Evolutionary conservation across 768 basidiomycete genomes (phyloP), one percentile per base, ranked within the genome.

Genomic region (Glaciozyma antarctica): DNA sequence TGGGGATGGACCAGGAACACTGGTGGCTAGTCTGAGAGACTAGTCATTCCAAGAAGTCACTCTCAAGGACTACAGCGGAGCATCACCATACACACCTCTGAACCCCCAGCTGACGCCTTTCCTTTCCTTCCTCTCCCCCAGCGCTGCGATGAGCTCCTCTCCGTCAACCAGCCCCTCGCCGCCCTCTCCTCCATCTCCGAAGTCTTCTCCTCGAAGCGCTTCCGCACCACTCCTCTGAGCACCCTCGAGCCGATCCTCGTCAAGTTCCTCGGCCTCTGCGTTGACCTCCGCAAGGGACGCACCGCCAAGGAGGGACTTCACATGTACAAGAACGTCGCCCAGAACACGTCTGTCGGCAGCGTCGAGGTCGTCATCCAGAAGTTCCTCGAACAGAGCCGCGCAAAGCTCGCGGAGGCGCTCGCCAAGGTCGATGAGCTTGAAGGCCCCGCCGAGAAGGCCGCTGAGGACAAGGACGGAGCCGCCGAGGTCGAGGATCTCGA

Each of bases 251-350:
- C 95, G 60, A 95, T 98, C 77, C 87, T 97, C 82, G 79, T 90
- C 71, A 87, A 90, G 64, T 97, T 94, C 79, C 85, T 98, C 79
- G 89, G 93, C 75, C 87, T 99, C 56, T 98, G 91, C 75, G 91
- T 97, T 66, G 87, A 90, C 67, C 86, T 95, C 82, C 84, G 90
- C 71, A 92, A 93, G 77, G 92, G 92, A 1, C 83, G 90, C 32
- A 86, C 88, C 32, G 93, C 92, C 28, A 92, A 94, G 77, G 91
- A 93, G 75, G 93, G 90, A 28, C 84, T 98, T 56, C 90, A 94
- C 85, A 87, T 90, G 75, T 95, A 90, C 83, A 97, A 95, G 80
- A 97, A 97, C 76, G 91, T 95, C 72, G 91, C 91, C 0, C 94
- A 99, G 75, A 91, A 93, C 72, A 85, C 86, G 26, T 89, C 84